These are phyloP conservation scores for Hyaloperonospora arabidopsidis DNA, from an alignment of 352 stramenopile genomes.

Conservation along the genomic window DNA sequence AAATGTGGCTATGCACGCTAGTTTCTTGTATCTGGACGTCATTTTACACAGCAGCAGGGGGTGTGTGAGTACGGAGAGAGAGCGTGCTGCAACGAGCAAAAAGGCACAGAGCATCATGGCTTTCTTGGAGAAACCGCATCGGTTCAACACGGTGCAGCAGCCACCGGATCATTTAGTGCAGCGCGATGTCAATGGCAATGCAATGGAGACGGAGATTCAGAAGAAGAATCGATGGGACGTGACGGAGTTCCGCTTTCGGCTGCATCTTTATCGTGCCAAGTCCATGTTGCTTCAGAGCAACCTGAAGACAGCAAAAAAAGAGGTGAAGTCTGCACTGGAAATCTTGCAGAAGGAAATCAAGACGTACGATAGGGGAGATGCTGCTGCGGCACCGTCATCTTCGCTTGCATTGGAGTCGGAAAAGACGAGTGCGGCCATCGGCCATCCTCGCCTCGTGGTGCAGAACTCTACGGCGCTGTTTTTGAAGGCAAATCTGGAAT, in stretches of 20 bases:
- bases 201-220: slow-evolving; percentile 41
- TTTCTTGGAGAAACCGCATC: slow-evolving; percentile 87
- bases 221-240: slow-evolving; percentile 56
- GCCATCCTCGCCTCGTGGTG: slow-evolving; percentile 67
- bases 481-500: slow-evolving; percentile 90
- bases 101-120: slow-evolving; percentile 82
- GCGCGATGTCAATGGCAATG: slow-evolving; percentile 28
- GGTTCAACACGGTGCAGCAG: slow-evolving; percentile 75
- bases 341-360: slow-evolving; percentile 91
- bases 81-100: slow-evolving; percentile 58
- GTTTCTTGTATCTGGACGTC: slow-evolving; percentile 89
- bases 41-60: slow-evolving; percentile 84
- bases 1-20: slow-evolving; percentile 88
- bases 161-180: slow-evolving; percentile 32
- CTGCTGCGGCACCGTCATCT: slow-evolving; percentile 7
- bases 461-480: slow-evolving; percentile 87
- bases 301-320: slow-evolving; percentile 87
- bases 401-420: slow-evolving; percentile 39
- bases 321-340: slow-evolving; percentile 88
- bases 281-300: slow-evolving; percentile 83
- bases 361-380: slow-evolving; percentile 20
- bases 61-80: slow-evolving; percentile 73
- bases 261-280: slow-evolving; percentile 90
- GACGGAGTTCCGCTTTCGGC: slow-evolving; percentile 85
- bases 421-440: slow-evolving; percentile 67